Evolutionary conservation across 768 basidiomycete genomes (phyloP).

Genomic region (Amanita thiersii): DNA sequence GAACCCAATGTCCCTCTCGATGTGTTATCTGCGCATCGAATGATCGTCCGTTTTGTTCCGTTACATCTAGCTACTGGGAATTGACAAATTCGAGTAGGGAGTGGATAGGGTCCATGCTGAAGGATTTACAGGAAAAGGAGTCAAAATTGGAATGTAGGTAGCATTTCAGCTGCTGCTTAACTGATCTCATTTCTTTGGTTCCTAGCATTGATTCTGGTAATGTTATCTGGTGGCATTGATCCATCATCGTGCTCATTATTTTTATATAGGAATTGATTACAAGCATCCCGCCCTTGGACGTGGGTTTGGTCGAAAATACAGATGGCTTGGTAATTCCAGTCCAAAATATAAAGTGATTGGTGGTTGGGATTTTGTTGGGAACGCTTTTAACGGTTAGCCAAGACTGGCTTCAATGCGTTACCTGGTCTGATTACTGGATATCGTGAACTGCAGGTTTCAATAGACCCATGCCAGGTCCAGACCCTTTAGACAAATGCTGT

Average conservation of each 20-base stretch:
- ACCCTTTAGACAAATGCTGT: slow-evolving; percentile 8
- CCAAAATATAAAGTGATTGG: slow-evolving; percentile 33
- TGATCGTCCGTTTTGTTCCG: slow-evolving; percentile 37
- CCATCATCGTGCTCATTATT: neutral
- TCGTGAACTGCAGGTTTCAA: slow-evolving; percentile 1
- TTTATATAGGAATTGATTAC: slow-evolving; percentile 43
- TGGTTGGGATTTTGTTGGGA: slow-evolving; percentile 34
- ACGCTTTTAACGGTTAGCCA: slow-evolving; percentile 22
- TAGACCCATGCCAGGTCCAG: neutral
- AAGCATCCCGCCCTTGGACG: slow-evolving; percentile 29
- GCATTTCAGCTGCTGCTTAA: neutral
- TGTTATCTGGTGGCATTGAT: neutral
- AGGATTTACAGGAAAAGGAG: slow-evolving; percentile 53
- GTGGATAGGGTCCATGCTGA: slow-evolving; percentile 58
- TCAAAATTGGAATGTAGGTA: slow-evolving; percentile 59
- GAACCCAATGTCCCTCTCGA: slow-evolving; percentile 30
- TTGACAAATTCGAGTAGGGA: slow-evolving; percentile 25
- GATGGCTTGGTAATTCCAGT: too few species aligned
- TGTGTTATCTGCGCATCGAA: slow-evolving; percentile 38
- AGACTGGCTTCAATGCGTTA: neutral
- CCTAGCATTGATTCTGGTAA: slow-evolving; percentile 41
- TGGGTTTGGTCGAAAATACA: slow-evolving; percentile 27
- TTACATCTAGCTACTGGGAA: neutral
- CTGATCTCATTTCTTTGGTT: neutral
- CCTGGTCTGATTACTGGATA: neutral